Evolutionary conservation across 1,284 basidiomycete species (phyloP), one percentile per base, ranked within the genome.

Genomic region (Pyrrhoderma lamaoense): DNA sequence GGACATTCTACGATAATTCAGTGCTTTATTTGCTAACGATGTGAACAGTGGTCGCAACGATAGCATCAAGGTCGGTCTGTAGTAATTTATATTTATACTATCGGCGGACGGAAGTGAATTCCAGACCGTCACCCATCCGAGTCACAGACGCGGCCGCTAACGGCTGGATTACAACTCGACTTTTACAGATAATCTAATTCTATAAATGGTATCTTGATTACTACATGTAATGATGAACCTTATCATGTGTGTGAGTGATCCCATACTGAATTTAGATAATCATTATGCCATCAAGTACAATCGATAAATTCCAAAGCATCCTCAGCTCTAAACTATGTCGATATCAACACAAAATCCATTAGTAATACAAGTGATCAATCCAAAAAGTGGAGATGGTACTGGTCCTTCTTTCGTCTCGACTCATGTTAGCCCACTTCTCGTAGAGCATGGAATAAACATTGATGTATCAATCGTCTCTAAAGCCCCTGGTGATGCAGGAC

Each of bases 361-460:
- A 11, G 11, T 31, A 31, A 11, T 31, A 31, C 27, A 31, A 11
- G 27, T 31, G 11, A 11, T 65, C 58, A 79, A 79, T 57, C 78
- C 77, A 23, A 70, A 64, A 39, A 71, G 66, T 52, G 78, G 78
- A 1, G 65, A 70, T 53, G 58, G 64, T 51, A 66, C 64, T 7
- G 73, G 70, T 5, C 60, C 66, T 42, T 54, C 63, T 2, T 74
- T 89, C 61, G 75, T 89, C 59, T 60, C 75, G 5, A 61, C 72
- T 0, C 70, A 80, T 38, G 80, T 93, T 55, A 60, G 84, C 8
- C 86, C 88, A 1, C 68, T 84, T n/a, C 75, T 92, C 44, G 42
- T 66, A 3, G 39, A 64, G n/a, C 63, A 73, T 37, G 65, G 62
- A 45, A 65, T 65, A 22, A 47, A 58, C 0, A 64, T 73, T 3